Evolutionary conservation across 306 rosid genomes (phyloP), one percentile per base, ranked within the genome.

Genomic region (Vicia faba): DNA sequence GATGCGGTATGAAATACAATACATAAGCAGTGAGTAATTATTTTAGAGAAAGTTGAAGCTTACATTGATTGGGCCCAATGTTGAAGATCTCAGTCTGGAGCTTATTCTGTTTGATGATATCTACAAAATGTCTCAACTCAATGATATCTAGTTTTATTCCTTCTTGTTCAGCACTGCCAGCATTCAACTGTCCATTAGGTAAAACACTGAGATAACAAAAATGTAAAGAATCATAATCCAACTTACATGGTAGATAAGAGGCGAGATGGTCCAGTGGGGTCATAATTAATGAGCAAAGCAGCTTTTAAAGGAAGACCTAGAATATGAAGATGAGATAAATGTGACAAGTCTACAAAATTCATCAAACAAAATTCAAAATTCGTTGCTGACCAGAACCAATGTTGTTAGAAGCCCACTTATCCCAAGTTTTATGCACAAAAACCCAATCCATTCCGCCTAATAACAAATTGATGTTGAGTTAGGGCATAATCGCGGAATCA

Each of bases 261-360:
- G 58, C 96, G 96, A 62, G 98, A 92, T 0, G 96, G 93, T 75
- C 91, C 96, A 53, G 92, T 85, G 26, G 98, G 96, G 25, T 92
- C 98, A 64, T 83, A 80, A 69, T 92, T 87, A 50, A 92, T 76
- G 18, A 89, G 81, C 80, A 92, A 44, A 73, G 96, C 98, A 61
- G 91, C 91, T 80, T 92, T 89, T 54, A 87, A 66, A 45, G 95
- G 88, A 71, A 79, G 74, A 28, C 69, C 95, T 86, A 62, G 61
- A 76, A 76, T 13, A 50, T 31, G 25, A 56, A 46, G 7, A 64
- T 63, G 14, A 33, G 35, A 62, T 12, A 14, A 61, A 44, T n/a
- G n/a, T n/a, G n/a, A n/a, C n/a, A 7, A 43, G 29, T 51, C 44
- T 38, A 67, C 18, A 43, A 43, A 43, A 29, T 4, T 29, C 33